phyloP scores from a whole-genome alignment of 768 basidiomycete species.

The Strobilomyces echinocephalus region DNA sequence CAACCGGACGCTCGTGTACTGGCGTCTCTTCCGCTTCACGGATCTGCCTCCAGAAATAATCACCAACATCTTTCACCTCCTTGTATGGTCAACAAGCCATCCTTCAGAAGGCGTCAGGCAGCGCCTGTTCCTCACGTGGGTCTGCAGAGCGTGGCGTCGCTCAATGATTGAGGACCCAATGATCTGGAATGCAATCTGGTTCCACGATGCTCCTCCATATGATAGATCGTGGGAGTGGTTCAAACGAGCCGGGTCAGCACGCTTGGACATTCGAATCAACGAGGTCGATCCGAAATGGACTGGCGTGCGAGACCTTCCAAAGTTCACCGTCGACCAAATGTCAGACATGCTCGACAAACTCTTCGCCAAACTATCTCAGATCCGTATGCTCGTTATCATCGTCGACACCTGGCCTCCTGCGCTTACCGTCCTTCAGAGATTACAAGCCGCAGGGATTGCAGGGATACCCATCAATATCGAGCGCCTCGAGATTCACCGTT shows the following conservation, averaged over 20 bases:
- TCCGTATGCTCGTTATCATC: constrained; percentile 56
- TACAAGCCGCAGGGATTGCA: constrained; percentile 35
- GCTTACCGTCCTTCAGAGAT: constrained; percentile 45
- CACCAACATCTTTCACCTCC: constrained; percentile 56
- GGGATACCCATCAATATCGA: constrained; percentile 44
- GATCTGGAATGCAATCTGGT: constrained; percentile 65
- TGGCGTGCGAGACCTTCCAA: constrained; percentile 25
- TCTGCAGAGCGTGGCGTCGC: constrained; percentile 53
- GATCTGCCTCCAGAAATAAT: constrained; percentile 65
- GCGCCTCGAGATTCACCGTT: constrained; percentile 62
- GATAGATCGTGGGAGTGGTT: constrained; percentile 53
- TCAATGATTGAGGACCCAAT: constrained; percentile 45
- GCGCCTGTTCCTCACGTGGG: constrained; percentile 53
- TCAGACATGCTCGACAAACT: constrained; percentile 45
- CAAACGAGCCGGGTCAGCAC: constrained; percentile 48
- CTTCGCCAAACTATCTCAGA: constrained; percentile 48
- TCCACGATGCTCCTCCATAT: constrained; percentile 48
- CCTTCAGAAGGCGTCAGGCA: constrained; percentile 32
- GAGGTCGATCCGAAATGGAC: constrained; percentile 31
- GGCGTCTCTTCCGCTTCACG: constrained; percentile 51
- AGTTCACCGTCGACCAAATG: constrained; percentile 43
- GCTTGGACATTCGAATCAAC: constrained; percentile 60
- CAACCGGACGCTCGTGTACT: constrained; percentile 27
- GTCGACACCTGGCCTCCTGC: constrained; percentile 53
- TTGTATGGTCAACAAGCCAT: constrained; percentile 47